A percentile compares a stretch with the other conserved stretches of the same genome.
Conservation (phyloP, 192 early-diverging fungal genomes). For the Podila horticola region DNA sequence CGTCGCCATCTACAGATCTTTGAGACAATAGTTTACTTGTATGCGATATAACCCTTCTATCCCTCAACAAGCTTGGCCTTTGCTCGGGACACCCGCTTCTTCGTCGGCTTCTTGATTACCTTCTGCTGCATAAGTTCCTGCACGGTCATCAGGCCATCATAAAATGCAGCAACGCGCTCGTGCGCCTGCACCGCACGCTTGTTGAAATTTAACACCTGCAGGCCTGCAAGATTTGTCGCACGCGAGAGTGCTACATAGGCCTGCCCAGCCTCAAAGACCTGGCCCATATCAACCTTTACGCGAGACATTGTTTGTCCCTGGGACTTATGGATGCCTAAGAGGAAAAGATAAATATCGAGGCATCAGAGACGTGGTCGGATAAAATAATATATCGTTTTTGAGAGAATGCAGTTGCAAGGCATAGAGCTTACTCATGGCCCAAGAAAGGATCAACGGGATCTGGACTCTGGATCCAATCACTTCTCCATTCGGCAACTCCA, state of each 20-base stretch:
- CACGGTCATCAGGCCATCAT: slow-evolving; percentile 48
- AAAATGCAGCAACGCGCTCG: slow-evolving; percentile 73
- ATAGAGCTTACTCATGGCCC: slow-evolving; percentile 75
- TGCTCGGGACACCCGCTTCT: too few species aligned
- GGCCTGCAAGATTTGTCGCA: slow-evolving; percentile 69
- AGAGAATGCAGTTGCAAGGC: background rate
- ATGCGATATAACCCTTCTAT: too few species aligned
- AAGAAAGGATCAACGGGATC: slow-evolving; percentile 81
- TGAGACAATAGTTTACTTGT: too few species aligned
- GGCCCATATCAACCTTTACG: slow-evolving; percentile 77
- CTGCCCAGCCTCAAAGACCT: slow-evolving; percentile 66
- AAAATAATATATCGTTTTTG: background rate
- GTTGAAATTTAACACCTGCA: slow-evolving; percentile 79
- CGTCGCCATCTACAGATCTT: too few species aligned
- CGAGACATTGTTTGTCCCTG: slow-evolving; percentile 89
- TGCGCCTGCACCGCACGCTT: slow-evolving; percentile 70
- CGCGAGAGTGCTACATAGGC: slow-evolving; percentile 86
- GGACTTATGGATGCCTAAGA: slow-evolving; percentile 79
- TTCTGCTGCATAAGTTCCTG: slow-evolving; percentile 20
- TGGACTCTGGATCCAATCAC: slow-evolving; percentile 55
- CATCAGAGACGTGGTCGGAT: background rate
- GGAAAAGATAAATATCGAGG: background rate
- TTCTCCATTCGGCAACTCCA: slow-evolving; percentile 39
- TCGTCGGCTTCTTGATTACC: too few species aligned
- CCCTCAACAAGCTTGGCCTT: too few species aligned